A percentile compares a stretch with the other conserved stretches of the same genome.
Evolutionary conservation across 1,284 basidiomycete species (phyloP).

Genomic region (Moesziomyces sp.): DNA sequence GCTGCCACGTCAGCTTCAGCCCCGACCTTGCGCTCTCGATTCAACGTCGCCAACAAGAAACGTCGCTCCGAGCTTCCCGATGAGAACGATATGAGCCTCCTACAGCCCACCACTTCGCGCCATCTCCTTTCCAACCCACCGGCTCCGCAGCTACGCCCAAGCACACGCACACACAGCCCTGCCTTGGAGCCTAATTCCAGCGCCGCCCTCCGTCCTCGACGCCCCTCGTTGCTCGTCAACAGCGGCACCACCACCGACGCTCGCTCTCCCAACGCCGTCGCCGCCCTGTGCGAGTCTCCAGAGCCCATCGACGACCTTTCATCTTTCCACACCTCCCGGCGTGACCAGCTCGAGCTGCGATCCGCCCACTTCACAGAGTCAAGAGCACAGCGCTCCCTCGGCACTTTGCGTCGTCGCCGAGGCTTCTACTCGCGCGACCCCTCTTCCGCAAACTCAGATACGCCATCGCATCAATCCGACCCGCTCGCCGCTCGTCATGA

Average conservation of each 20-base stretch:
- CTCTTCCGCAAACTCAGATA: conserved; percentile 8
- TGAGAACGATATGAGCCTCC: not conserved
- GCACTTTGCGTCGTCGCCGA: conserved; percentile 21
- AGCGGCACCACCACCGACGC: conserved; percentile 23
- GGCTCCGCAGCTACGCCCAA: no score
- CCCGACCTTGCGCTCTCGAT: not conserved
- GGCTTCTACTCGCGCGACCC: conserved; percentile 25
- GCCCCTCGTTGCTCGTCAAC: conserved; percentile 34
- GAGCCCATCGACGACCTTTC: conserved; percentile 5
- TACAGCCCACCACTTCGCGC: no score
- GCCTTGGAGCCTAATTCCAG: not conserved
- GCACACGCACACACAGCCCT: no score
- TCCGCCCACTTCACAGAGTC: conserved; percentile 5
- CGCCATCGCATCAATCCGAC: not conserved
- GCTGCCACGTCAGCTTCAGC: not conserved
- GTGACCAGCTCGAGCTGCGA: conserved; percentile 7
- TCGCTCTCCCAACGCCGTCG: not conserved
- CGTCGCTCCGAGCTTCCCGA: conserved; percentile 9
- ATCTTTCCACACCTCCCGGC: not conserved
- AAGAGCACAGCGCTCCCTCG: conserved; percentile 11
- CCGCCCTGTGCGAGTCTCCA: conserved; percentile 13
- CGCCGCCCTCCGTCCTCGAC: conserved; percentile 3
- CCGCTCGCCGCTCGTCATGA: not conserved
- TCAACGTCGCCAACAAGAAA: conserved; percentile 21
- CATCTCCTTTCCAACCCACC: no score